Evolutionary conservation across 129 eudicot genomes (phyloP).

Genomic region (Helianthus annuus): DNA sequence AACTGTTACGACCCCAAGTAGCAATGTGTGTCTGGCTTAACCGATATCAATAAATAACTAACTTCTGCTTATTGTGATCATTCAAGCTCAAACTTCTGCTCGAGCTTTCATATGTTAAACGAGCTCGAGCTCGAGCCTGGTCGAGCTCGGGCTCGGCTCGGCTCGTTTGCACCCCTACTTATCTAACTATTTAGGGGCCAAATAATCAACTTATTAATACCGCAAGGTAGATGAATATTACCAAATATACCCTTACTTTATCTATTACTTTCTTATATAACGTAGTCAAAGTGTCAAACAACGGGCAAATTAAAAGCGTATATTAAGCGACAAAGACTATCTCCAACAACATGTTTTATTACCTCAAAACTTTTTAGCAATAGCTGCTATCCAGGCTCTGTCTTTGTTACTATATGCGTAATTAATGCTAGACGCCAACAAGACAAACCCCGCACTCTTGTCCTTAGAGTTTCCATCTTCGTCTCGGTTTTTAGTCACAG

Average conservation of each 20-base stretch:
- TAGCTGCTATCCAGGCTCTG: conserved; percentile 73
- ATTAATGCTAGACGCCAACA: conserved; percentile 71
- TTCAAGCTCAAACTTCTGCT: too few relatives aligned
- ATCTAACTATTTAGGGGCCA: too few relatives aligned
- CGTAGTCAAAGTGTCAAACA: not conserved
- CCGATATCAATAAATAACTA: too few relatives aligned
- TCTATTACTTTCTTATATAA: not conserved
- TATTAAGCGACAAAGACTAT: not conserved
- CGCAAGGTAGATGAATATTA: not conserved
- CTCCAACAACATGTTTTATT: not conserved
- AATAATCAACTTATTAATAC: not conserved
- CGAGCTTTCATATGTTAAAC: too few relatives aligned
- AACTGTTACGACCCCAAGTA: too few relatives aligned
- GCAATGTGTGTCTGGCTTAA: too few relatives aligned
- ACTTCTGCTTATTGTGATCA: too few relatives aligned
- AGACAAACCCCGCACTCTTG: conserved; percentile 51
- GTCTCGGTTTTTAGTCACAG: conserved; percentile 33
- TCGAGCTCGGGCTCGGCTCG: too few relatives aligned
- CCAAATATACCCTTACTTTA: not conserved
- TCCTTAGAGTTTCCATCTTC: conserved; percentile 15
- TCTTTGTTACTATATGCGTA: conserved; percentile 76
- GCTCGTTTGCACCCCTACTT: too few relatives aligned
- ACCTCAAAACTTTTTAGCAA: conserved; percentile 64
- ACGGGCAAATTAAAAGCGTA: not conserved
- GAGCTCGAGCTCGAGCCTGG: too few relatives aligned